Percentiles rank a stretch among this genome's conserved stretches.
Evolutionary conservation across 2,329 filamentous ascomycete species (phyloP).

Genomic region (Endoconidiophora laricicola): DNA sequence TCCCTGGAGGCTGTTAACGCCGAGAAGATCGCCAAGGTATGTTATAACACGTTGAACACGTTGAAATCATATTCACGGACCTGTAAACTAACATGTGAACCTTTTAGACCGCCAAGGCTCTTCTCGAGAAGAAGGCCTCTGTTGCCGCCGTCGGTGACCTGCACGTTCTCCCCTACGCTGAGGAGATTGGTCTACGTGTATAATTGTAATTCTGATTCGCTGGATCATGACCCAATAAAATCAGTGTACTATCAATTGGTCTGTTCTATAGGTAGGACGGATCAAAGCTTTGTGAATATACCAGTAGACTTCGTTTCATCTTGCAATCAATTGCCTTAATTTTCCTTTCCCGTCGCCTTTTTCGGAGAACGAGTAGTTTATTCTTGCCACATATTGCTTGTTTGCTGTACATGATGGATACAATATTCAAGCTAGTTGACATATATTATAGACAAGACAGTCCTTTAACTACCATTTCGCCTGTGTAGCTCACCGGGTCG

Average conservation of each 20-base stretch:
- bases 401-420: too few species aligned
- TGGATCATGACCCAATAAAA: constrained; percentile 13
- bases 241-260: constrained; percentile 15
- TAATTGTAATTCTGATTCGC: constrained; percentile 34
- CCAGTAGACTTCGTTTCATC: constrained; percentile 24
- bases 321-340: constrained; percentile 1
- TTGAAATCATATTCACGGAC: not conserved
- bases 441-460: too few species aligned
- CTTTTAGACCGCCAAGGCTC: constrained; percentile 64
- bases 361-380: too few species aligned
- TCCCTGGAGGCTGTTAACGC: constrained; percentile 64
- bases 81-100: constrained; percentile 18
- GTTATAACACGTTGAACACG: not conserved
- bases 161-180: constrained; percentile 76
- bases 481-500: too few species aligned
- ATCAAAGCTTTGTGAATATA: constrained; percentile 28
- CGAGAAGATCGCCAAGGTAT: constrained; percentile 42
- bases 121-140: constrained; percentile 76
- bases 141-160: constrained; percentile 86
- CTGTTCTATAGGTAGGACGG: constrained; percentile 13
- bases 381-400: too few species aligned
- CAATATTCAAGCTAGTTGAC: too few species aligned
- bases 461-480: too few species aligned
- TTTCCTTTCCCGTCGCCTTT: not conserved
- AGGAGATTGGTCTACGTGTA: constrained; percentile 86